These are phyloP conservation scores for Nemania sp. DNA, from an alignment of 2,329 filamentous ascomycete genomes.

Conservation along the genomic window DNA sequence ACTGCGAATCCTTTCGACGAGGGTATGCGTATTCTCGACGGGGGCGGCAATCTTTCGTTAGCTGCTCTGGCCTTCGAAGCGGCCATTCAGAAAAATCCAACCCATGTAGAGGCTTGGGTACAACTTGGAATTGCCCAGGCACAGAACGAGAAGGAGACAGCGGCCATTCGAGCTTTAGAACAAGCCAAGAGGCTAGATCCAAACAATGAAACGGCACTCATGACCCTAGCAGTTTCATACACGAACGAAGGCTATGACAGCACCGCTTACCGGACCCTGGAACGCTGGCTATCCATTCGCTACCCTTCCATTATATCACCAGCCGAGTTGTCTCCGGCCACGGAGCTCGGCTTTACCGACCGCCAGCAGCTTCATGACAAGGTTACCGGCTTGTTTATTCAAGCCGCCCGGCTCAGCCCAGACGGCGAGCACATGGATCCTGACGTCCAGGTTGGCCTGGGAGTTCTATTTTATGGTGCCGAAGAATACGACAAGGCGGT, in stretches of 20 bases:
- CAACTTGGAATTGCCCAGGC: constrained; percentile 92
- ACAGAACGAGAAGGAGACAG: constrained; percentile 98
- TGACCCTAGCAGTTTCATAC: constrained; percentile 96
- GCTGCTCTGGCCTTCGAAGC: constrained; percentile 96
- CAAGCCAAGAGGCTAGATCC: constrained; percentile 90
- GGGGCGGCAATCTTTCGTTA: constrained; percentile 92
- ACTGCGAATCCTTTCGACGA: constrained; percentile 90
- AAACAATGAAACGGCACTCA: constrained; percentile 86
- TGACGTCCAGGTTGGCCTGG: constrained; percentile 96
- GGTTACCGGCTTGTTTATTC: constrained; percentile 90
- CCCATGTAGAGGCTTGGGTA: constrained; percentile 93
- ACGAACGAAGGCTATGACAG: constrained; percentile 99
- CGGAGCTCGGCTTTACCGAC: constrained; percentile 95
- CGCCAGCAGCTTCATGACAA: constrained; percentile 89
- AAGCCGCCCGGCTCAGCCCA: constrained; percentile 90
- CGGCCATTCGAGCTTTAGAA: constrained; percentile 92
- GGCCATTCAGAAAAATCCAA: constrained; percentile 87
- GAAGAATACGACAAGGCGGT: constrained; percentile 99
- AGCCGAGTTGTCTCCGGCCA: constrained; percentile 76
- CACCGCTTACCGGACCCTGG: constrained; percentile 93
- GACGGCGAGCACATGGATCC: constrained; percentile 97
- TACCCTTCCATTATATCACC: constrained; percentile 86
- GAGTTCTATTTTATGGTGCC: constrained; percentile 96
- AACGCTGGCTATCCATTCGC: constrained; percentile 96
- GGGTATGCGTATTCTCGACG: constrained; percentile 90